These are phyloP conservation scores for Bipolaris zeicola DNA, from an alignment of 2,329 filamentous ascomycete species.

Conservation along the genomic window DNA sequence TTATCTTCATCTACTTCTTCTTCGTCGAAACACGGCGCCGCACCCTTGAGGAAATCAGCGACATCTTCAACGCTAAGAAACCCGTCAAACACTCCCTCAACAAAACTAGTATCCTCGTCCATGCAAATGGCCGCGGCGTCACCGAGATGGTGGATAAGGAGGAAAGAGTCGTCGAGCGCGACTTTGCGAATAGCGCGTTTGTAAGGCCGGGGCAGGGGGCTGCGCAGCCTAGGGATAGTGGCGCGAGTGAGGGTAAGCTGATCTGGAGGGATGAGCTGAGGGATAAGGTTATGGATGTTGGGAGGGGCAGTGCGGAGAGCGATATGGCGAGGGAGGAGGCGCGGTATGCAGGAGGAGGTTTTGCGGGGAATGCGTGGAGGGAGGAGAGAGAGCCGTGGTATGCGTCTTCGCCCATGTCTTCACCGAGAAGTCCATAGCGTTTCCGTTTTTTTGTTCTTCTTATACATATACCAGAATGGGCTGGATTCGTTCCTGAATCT, in stretches of 20 bases:
- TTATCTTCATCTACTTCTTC: conserved; percentile 48
- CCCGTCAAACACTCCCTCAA: conserved; percentile 48
- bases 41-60: conserved; percentile 54
- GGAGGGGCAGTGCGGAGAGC: conserved; percentile 11
- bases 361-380: conserved; percentile 5
- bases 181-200: conserved; percentile 1
- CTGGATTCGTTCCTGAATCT: background rate
- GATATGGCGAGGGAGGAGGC: conserved; percentile 12
- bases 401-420: background rate
- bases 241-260: conserved; percentile 8
- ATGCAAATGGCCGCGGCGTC: conserved; percentile 36
- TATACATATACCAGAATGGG: background rate
- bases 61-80: conserved; percentile 50
- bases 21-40: conserved; percentile 48
- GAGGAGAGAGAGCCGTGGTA: conserved; percentile 2
- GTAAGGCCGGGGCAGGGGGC: background rate
- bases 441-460: background rate
- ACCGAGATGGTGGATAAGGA: conserved; percentile 43
- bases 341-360: conserved; percentile 1
- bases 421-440: background rate
- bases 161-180: conserved; percentile 12
- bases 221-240: conserved; percentile 7
- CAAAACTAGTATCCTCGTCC: conserved; percentile 40
- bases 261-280: conserved; percentile 10
- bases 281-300: conserved; percentile 9